Base-by-base conservation (phyloP, 371 early-diverging fungal genomes). In the Catenaria anguillulae region DNA sequence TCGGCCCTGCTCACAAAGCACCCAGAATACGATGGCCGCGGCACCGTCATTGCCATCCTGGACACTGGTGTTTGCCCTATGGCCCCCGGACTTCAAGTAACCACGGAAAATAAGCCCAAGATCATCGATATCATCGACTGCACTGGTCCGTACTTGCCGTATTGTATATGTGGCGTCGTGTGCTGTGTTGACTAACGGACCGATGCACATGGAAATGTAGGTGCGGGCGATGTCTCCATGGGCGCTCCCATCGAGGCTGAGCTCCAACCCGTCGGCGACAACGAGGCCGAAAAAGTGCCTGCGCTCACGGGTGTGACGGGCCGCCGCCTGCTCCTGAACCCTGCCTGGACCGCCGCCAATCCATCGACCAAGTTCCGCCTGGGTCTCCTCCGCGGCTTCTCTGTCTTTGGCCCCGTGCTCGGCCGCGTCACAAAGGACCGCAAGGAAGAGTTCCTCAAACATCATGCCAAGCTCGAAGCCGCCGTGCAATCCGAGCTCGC, bases 1-100 rank as follows among this genome's bases (percentile, higher is more conserved):
- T 80, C 84, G 36, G 71, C 81, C 31, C 92, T 89, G 70, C 65
- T 92, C 40, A 81, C 82, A 67, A 88, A 89, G 72, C 3, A 84
- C 66, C 86, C 92, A 33, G 77, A 80, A 40, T 89, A 82, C 69
- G 95, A 96, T 62, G 97, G 97, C 24, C 82, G 95, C 63, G 84
- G 84, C 56, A 85, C 88, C 33, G 84, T 91, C 33, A 80, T 93
- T 63, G 96, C 93, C 35, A 85, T 93, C 65, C 80, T 93, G 21
- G 92, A 92, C 67, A 91, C 92, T 5, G 92, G 79, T 54, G 86
- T 95, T 42, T 93, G 92, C 72, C 95, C 95, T 36, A 88, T 84
- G 42, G 92, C 63, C 24, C 37, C 58, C 59, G 24, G 72, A 23
- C 50, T 71, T 58, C 68, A 83, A 74, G 73, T 81, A 15, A 93